Evolutionary conservation across 2,329 filamentous ascomycete genomes (phyloP).

Genomic region (Hypocreales sp.): DNA sequence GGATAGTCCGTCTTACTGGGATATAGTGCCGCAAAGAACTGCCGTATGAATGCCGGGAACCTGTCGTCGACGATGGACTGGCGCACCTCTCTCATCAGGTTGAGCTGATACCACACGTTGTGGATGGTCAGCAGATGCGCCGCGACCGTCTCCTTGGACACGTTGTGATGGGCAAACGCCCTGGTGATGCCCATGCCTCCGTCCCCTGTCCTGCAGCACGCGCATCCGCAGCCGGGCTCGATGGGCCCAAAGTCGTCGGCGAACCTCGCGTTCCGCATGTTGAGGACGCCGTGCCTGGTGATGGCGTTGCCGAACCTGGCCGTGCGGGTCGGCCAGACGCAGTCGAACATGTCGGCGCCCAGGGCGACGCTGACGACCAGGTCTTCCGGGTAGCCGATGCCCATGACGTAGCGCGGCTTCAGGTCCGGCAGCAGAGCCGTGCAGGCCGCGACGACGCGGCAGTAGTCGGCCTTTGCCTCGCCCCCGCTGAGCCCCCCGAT

Average conservation of each 20-base stretch:
- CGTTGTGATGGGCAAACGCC: constrained; percentile 83
- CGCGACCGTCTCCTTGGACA: constrained; percentile 86
- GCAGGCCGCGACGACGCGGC: constrained; percentile 75
- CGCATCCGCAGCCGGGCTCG: constrained; percentile 68
- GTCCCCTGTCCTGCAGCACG: constrained; percentile 53
- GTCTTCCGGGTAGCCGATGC: constrained; percentile 93
- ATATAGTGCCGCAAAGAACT: constrained; percentile 68
- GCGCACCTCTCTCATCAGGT: constrained; percentile 62
- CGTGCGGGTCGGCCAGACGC: constrained; percentile 94
- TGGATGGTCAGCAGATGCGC: constrained; percentile 79
- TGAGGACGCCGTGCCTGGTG: constrained; percentile 66
- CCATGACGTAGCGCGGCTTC: constrained; percentile 99
- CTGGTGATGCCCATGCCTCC: constrained; percentile 70
- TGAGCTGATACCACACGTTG: constrained; percentile 85
- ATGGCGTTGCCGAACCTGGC: constrained; percentile 93
- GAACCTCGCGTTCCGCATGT: constrained; percentile 63
- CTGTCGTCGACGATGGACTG: constrained; percentile 67
- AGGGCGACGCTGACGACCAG: constrained; percentile 84
- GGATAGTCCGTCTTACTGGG: constrained; percentile 50
- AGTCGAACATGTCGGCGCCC: constrained; percentile 98
- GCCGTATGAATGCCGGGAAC: constrained; percentile 62
- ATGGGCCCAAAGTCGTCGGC: constrained; percentile 71
- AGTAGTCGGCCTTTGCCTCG: constrained; percentile 87
- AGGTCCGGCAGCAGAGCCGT: constrained; percentile 71
- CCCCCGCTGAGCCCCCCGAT: constrained; percentile 92